A percentile compares a stretch with the other conserved stretches of the same genome.
Evolutionary conservation across 2,329 filamentous ascomycete species (phyloP).

Genomic region (Colletotrichum cuscutae): DNA sequence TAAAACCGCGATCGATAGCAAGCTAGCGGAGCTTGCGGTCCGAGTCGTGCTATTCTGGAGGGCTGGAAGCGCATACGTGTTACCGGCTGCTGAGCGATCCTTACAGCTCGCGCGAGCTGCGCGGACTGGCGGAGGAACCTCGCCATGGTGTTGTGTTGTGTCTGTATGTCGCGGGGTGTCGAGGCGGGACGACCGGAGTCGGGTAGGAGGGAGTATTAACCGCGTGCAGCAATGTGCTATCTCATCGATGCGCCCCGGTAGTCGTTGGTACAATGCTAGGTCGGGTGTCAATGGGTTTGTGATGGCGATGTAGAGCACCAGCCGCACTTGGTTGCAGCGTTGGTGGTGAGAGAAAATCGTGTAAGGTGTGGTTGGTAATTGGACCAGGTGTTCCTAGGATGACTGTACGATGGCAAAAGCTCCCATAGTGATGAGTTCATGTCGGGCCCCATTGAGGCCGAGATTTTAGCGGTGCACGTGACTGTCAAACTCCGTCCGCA

Average conservation of each 20-base stretch:
- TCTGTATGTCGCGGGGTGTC: slow-evolving; percentile 5
- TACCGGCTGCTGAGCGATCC: slow-evolving; percentile 63
- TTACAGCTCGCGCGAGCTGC: slow-evolving; percentile 71
- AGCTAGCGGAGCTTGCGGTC: slow-evolving; percentile 46
- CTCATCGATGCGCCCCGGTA: slow-evolving; percentile 26
- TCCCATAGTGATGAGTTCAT: slow-evolving; percentile 33
- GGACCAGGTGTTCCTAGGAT: slow-evolving; percentile 7
- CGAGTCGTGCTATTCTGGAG: slow-evolving; percentile 44
- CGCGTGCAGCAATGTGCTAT: slow-evolving; percentile 28
- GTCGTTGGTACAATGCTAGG: not conserved
- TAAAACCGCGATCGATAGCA: slow-evolving; percentile 45
- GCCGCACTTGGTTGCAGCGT: not conserved
- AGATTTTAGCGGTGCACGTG: slow-evolving; percentile 31
- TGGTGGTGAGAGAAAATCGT: slow-evolving; percentile 5
- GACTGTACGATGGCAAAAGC: slow-evolving; percentile 34
- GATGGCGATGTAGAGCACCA: slow-evolving; percentile 7
- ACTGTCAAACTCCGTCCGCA: slow-evolving; percentile 22
- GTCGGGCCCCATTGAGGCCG: slow-evolving; percentile 13
- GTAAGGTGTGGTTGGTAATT: slow-evolving; percentile 21
- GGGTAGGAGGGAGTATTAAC: slow-evolving; percentile 24
- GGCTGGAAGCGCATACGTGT: slow-evolving; percentile 56
- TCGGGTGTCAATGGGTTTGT: not conserved
- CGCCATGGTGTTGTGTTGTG: slow-evolving; percentile 61
- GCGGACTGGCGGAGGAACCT: slow-evolving; percentile 74
- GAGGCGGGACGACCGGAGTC: slow-evolving; percentile 35